These are phyloP conservation scores for Saitozyma podzolica DNA, from an alignment of 768 basidiomycete species.

Conservation along the genomic window DNA sequence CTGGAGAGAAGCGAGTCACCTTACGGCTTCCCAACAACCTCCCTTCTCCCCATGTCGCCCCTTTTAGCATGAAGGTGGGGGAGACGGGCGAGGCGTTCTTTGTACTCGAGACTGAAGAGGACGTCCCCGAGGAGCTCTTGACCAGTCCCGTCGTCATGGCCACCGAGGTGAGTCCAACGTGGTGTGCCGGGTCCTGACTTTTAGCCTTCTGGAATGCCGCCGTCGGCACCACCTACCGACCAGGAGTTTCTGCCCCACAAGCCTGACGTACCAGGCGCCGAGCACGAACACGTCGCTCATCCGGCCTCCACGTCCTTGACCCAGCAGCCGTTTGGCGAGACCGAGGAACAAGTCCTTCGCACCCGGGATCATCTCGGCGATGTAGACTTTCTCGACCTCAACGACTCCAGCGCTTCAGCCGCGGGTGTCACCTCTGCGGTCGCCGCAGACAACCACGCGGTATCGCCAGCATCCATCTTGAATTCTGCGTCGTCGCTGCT, in stretches of 20 bases:
- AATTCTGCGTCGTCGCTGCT: constrained; percentile 42
- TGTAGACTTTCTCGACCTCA: constrained; percentile 78
- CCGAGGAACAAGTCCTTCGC: constrained; percentile 23
- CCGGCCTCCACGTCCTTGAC: constrained; percentile 16
- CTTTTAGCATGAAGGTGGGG: constrained; percentile 97
- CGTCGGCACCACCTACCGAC: too few relatives aligned
- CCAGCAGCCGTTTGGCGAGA: constrained; percentile 47
- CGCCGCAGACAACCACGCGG: background rate
- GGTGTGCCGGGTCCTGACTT: too few relatives aligned
- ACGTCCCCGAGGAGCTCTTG: constrained; percentile 87
- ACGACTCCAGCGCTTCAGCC: constrained; percentile 55
- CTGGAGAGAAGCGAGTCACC: constrained; percentile 92
- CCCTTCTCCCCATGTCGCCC: constrained; percentile 58
- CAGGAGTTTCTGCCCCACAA: too few relatives aligned
- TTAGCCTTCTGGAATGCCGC: too few relatives aligned
- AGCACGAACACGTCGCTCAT: too few relatives aligned
- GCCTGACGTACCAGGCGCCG: too few relatives aligned
- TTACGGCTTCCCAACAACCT: constrained; percentile 67
- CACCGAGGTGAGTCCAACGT: constrained; percentile 33
- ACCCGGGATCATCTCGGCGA: constrained; percentile 20
- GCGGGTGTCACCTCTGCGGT: too few relatives aligned
- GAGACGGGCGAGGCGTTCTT: constrained; percentile 99
- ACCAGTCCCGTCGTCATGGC: constrained; percentile 78
- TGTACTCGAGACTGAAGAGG: constrained; percentile 93
- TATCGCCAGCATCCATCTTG: background rate